A percentile compares a stretch with the other conserved stretches of the same genome.
Conservation (phyloP, 2,329 filamentous ascomycete species). For the Botrytis porri region DNA sequence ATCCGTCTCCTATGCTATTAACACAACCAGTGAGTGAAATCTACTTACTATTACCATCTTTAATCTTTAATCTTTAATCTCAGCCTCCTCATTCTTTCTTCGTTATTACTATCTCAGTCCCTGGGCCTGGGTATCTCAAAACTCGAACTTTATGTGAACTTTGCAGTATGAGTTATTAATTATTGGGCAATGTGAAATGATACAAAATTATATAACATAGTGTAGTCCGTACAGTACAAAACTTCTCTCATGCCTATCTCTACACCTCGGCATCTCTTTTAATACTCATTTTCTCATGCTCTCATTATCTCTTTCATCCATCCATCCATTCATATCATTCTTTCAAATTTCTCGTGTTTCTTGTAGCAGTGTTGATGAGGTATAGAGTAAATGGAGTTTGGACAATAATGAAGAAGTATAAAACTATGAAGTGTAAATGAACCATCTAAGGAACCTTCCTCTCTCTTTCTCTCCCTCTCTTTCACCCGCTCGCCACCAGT, state of each 20-base stretch:
- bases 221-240: background rate
- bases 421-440: background rate
- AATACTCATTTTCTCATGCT: background rate
- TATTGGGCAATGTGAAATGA: no score
- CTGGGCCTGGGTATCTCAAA: background rate
- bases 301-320: no score
- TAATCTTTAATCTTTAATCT: accelerated
- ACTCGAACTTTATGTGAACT: background rate
- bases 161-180: background rate
- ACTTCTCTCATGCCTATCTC: background rate
- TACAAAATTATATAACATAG: background rate
- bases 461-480: no score
- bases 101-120: background rate
- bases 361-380: background rate
- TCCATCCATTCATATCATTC: no score
- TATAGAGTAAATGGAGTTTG: background rate
- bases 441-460: background rate
- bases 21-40: no score
- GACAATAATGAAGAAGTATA: no score
- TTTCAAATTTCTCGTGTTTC: background rate
- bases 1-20: background rate
- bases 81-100: background rate
- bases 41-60: no score
- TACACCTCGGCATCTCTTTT: background rate
- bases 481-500: background rate